phyloP scores from a whole-genome alignment of 2,329 filamentous ascomycete species.

The Zymoseptoria passerinii region DNA sequence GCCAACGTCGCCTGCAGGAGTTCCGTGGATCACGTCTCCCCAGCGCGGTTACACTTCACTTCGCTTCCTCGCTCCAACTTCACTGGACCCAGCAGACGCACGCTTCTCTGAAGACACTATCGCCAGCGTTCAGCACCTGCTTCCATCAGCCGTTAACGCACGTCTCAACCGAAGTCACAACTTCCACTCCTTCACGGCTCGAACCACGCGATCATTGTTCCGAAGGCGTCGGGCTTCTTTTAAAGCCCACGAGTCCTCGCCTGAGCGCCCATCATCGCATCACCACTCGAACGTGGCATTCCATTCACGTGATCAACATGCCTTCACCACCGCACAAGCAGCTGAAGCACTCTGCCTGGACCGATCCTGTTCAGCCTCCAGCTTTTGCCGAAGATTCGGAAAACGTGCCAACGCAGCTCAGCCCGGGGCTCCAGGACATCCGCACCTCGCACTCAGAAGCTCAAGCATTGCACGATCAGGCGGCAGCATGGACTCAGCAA shows the following conservation, averaged over 20 bases:
- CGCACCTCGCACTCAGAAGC: not conserved
- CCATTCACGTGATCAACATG: not conserved
- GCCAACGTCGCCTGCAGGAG: not conserved
- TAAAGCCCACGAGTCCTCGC: too few species aligned
- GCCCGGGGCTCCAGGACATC: not conserved
- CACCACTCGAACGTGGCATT: too few species aligned
- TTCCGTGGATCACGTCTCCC: not conserved
- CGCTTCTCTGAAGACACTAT: not conserved
- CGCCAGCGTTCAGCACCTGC: not conserved
- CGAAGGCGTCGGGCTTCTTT: too few species aligned
- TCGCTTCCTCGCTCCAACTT: not conserved
- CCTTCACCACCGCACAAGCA: not conserved
- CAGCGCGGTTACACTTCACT: not conserved
- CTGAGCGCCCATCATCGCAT: too few species aligned
- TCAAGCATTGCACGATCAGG: not conserved
- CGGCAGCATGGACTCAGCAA: not conserved
- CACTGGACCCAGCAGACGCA: not conserved
- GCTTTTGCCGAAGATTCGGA: too few species aligned
- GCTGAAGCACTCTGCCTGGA: not conserved
- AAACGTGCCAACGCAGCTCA: not conserved
- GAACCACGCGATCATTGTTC: too few species aligned
- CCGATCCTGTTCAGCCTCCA: too few species aligned
- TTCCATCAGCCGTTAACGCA: not conserved
- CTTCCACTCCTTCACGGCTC: not conserved
- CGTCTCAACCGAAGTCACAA: not conserved